Percentiles rank a stretch among this genome's conserved stretches.
phyloP scores from a whole-genome alignment of 352 stramenopile genomes.

The Globisporangium abappressorium region DNA sequence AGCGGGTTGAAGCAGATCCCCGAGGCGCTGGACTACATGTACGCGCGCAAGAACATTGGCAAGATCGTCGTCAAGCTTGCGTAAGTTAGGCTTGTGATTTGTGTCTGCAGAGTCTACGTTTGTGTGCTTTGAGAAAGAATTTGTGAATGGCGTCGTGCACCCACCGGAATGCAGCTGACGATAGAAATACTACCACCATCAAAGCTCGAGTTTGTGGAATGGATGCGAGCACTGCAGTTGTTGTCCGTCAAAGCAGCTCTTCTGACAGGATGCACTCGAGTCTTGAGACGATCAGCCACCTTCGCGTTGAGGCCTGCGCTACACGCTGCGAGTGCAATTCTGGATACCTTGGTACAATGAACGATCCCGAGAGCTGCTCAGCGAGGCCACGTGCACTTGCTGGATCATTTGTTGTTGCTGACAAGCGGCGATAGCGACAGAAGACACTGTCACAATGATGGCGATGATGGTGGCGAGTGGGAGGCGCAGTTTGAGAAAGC shows the following conservation, averaged over 20 bases:
- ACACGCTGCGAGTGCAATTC: not conserved
- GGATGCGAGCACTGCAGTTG: too few species aligned
- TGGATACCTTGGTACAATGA: not conserved
- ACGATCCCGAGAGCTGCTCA: not conserved
- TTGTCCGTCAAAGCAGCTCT: too few species aligned
- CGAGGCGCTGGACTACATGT: constrained; percentile 40
- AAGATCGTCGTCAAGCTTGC: constrained; percentile 48
- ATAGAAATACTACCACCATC: too few species aligned
- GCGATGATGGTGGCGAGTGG: not conserved
- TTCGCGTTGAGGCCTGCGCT: not conserved
- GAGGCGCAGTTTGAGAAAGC: constrained; percentile 12
- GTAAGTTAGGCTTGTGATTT: not conserved
- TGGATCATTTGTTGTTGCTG: not conserved
- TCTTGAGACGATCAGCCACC: not conserved
- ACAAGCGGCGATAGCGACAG: not conserved
- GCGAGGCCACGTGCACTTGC: constrained; percentile 3
- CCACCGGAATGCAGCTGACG: too few species aligned
- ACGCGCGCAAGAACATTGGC: constrained; percentile 37
- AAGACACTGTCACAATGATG: not conserved
- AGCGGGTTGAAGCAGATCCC: constrained; percentile 33
- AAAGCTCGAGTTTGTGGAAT: too few species aligned
- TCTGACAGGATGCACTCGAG: too few species aligned
- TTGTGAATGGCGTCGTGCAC: too few species aligned
- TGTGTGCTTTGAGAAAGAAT: too few species aligned
- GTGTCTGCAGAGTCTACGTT: too few species aligned